A percentile compares a stretch with the other conserved stretches of the same genome.
phyloP scores from a whole-genome alignment of 2,329 filamentous ascomycete genomes.

The Nemania sp. region DNA sequence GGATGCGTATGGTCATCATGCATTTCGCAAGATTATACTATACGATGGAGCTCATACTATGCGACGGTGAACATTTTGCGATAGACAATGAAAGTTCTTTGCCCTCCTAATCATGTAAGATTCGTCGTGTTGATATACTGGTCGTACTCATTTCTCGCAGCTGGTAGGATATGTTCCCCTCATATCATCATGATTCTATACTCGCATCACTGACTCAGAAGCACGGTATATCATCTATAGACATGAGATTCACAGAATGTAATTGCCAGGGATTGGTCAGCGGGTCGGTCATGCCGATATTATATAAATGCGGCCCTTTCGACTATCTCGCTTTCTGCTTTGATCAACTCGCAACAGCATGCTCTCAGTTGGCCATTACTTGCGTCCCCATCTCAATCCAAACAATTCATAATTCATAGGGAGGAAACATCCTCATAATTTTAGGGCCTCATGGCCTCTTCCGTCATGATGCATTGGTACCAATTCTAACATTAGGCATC shows the following conservation, averaged over 20 bases:
- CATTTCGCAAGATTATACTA: too few relatives aligned
- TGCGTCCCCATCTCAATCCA: slow-evolving; percentile 17
- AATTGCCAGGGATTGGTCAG: slow-evolving; percentile 7
- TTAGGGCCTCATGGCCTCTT: slow-evolving; percentile 20
- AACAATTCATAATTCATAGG: slow-evolving; percentile 23
- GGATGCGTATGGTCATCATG: too few relatives aligned
- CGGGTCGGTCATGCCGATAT: slow-evolving; percentile 13
- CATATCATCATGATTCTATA: too few relatives aligned
- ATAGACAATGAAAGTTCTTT: too few relatives aligned
- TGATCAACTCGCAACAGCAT: slow-evolving; percentile 11
- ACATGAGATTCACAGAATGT: neutral
- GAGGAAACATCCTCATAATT: slow-evolving; percentile 18
- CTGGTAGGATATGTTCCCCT: neutral
- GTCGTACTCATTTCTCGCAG: neutral
- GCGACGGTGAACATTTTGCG: too few relatives aligned
- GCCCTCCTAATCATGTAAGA: neutral
- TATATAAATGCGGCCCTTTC: slow-evolving; percentile 7
- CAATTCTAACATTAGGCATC: slow-evolving; percentile 27
- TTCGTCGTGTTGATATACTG: neutral
- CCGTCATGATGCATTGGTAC: slow-evolving; percentile 24
- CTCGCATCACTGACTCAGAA: slow-evolving; percentile 1
- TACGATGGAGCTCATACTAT: too few relatives aligned
- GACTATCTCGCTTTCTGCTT: slow-evolving; percentile 23
- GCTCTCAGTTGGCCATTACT: slow-evolving; percentile 4
- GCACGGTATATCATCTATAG: neutral